Percentiles rank a stretch among this genome's conserved stretches.
Evolutionary conservation across 257 asterid genomes (phyloP).

Genomic region (Misopates orontium): DNA sequence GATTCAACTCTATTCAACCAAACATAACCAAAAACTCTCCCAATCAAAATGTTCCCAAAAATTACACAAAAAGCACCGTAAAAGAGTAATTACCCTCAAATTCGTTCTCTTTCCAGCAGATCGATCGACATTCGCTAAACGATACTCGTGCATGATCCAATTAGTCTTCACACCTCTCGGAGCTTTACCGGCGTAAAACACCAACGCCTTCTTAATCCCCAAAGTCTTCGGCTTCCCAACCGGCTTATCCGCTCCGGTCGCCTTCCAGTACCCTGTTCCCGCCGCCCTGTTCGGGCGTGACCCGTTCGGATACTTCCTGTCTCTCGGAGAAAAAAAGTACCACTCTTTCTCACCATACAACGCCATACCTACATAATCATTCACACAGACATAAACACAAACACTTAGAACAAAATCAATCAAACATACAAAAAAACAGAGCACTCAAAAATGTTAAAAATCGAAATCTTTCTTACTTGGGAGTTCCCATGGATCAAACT

Average conservation of each 20-base stretch:
- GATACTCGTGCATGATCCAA: constrained; percentile 81
- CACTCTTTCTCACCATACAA: constrained; percentile 70
- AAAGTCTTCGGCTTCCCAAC: constrained; percentile 58
- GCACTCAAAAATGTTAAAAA: neutral
- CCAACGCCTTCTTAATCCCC: constrained; percentile 72
- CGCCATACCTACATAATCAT: constrained; percentile 41
- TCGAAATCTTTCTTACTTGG: too few species aligned
- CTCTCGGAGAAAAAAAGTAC: constrained; percentile 74
- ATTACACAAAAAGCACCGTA: neutral
- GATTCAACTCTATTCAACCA: neutral
- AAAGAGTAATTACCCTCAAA: constrained; percentile 43
- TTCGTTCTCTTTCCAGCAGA: constrained; percentile 57
- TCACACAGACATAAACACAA: neutral
- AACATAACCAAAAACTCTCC: neutral
- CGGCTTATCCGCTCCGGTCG: constrained; percentile 80
- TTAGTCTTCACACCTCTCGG: constrained; percentile 65
- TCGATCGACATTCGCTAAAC: constrained; percentile 67
- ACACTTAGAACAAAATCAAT: neutral
- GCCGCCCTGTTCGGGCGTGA: constrained; percentile 72
- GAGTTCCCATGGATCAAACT: constrained; percentile 73
- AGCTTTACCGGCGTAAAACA: constrained; percentile 70
- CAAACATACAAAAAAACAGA: too few species aligned
- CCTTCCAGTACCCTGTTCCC: constrained; percentile 70
- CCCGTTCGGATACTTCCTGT: constrained; percentile 72
- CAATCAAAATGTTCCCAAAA: neutral